Conservation (phyloP, 2,329 filamentous ascomycete species). For the Lachnellula cervina region DNA sequence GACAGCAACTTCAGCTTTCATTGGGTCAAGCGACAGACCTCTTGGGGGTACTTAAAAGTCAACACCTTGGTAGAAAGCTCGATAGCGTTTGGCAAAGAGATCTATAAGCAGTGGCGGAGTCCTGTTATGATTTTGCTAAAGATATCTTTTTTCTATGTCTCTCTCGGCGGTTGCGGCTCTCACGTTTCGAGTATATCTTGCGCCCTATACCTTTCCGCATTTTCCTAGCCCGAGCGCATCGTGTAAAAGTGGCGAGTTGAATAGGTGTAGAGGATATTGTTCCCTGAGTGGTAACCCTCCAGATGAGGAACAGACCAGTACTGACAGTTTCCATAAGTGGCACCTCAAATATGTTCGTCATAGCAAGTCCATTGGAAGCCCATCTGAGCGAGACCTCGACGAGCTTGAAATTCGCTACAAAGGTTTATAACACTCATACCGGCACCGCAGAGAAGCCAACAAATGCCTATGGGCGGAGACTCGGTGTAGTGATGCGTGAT, state of each 20-base stretch:
- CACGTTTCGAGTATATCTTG: neutral
- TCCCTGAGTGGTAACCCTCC: no score
- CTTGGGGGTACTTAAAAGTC: neutral
- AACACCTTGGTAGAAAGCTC: slow-evolving; percentile 18
- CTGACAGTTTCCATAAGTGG: slow-evolving; percentile 45
- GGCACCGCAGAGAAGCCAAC: slow-evolving; percentile 77
- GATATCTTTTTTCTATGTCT: neutral
- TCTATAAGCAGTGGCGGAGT: slow-evolving; percentile 30
- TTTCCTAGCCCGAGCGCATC: neutral
- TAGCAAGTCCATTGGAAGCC: slow-evolving; percentile 87
- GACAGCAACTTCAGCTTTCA: no score
- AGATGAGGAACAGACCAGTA: no score
- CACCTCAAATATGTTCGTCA: slow-evolving; percentile 98
- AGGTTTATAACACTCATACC: slow-evolving; percentile 87
- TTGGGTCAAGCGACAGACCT: no score
- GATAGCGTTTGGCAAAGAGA: slow-evolving; percentile 21
- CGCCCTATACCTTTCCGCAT: neutral
- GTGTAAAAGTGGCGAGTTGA: neutral
- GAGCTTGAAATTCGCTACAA: slow-evolving; percentile 92
- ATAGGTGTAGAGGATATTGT: neutral
- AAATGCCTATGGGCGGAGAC: slow-evolving; percentile 47
- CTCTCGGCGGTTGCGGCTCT: neutral
- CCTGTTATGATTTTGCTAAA: slow-evolving; percentile 24
- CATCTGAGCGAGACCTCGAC: slow-evolving; percentile 91
- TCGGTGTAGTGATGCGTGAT: neutral